Conservation (phyloP, 768 basidiomycete genomes). For the Rhizopogon sp. region DNA sequence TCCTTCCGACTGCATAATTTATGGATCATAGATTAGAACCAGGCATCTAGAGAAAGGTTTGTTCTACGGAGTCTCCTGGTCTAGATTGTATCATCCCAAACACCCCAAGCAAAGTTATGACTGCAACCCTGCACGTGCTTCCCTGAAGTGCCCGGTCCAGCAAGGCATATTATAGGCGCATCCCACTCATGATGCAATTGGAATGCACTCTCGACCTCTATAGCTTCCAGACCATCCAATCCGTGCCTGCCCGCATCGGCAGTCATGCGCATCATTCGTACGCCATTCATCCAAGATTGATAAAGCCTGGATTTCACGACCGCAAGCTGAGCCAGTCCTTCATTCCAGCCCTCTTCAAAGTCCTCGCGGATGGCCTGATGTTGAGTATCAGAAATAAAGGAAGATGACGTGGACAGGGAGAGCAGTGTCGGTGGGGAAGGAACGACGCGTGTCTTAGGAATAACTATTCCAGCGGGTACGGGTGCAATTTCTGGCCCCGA, state of each 20-base stretch:
- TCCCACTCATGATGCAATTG: slow-evolving; percentile 11
- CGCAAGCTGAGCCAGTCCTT: slow-evolving; percentile 50
- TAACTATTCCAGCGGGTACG: slow-evolving; percentile 4
- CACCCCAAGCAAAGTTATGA: slow-evolving; percentile 28
- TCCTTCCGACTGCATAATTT: background rate
- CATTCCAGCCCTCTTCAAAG: slow-evolving; percentile 60
- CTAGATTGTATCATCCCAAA: slow-evolving; percentile 31
- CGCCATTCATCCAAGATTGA: slow-evolving; percentile 43
- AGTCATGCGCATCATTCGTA: slow-evolving; percentile 38
- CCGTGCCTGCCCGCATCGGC: slow-evolving; percentile 26
- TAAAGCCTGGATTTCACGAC: slow-evolving; percentile 41
- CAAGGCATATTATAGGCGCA: slow-evolving; percentile 35
- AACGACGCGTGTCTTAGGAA: slow-evolving; percentile 48
- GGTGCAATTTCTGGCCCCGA: slow-evolving; percentile 11
- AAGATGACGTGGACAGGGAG: slow-evolving; percentile 43
- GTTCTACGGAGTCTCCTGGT: background rate
- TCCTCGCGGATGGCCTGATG: slow-evolving; percentile 39
- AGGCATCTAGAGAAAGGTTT: background rate
- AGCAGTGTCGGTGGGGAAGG: slow-evolving; percentile 47
- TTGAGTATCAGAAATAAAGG: slow-evolving; percentile 23
- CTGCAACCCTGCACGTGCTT: slow-evolving; percentile 33
- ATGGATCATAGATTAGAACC: background rate
- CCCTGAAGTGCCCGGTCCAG: slow-evolving; percentile 21
- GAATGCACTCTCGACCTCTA: slow-evolving; percentile 26
- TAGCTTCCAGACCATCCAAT: slow-evolving; percentile 29